A percentile compares a stretch with the other conserved stretches of the same genome.
Evolutionary conservation across 2,329 filamentous ascomycete genomes (phyloP).

Genomic region (Biscogniauxia sp.): DNA sequence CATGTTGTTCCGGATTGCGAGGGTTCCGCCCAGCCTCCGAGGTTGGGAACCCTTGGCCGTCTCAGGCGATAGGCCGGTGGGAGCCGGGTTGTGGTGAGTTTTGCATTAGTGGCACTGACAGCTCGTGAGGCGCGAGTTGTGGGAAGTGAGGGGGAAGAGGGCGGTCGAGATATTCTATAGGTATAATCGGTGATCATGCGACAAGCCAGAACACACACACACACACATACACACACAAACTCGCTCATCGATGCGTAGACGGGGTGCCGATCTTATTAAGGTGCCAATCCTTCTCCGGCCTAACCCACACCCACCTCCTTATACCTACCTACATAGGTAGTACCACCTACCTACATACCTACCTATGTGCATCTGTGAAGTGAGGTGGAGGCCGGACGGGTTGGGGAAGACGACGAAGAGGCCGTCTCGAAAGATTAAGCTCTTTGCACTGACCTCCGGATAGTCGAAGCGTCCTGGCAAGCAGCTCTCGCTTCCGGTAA

Average conservation of each 20-base stretch:
- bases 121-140: conserved; percentile 11
- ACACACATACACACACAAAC: background rate
- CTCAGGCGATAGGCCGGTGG: conserved; percentile 11
- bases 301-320: background rate
- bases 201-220: background rate
- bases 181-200: conserved; percentile 17
- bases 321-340: too few relatives aligned
- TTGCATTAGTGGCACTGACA: conserved; percentile 20
- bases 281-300: background rate
- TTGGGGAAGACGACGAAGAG: background rate
- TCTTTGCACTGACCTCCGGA: conserved; percentile 2
- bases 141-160: conserved; percentile 15
- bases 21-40: conserved; percentile 13
- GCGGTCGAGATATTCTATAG: conserved; percentile 4
- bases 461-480: background rate
- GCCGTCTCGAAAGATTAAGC: background rate
- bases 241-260: background rate
- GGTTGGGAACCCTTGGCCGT: conserved; percentile 5
- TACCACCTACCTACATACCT: background rate
- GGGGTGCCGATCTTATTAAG: background rate
- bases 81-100: conserved; percentile 11
- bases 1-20: conserved; percentile 4
- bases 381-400: background rate
- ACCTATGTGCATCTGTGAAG: background rate
- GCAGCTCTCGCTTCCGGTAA: background rate